Percentiles rank a stretch among this genome's conserved stretches.
These are phyloP conservation scores for Rheum nobile DNA, from an alignment of 148 eudicot species.

Conservation along the genomic window DNA sequence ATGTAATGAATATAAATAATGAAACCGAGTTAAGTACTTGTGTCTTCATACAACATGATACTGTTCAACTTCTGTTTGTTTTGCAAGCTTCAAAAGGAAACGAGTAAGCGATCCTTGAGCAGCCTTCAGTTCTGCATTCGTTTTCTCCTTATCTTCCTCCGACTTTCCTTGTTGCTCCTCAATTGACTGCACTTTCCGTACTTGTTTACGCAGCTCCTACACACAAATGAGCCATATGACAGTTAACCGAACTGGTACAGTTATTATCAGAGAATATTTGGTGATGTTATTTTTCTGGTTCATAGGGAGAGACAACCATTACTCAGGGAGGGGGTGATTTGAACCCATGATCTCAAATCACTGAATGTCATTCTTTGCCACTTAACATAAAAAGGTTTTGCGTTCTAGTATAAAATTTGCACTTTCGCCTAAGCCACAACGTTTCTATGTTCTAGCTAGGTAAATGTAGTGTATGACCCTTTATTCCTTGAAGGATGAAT, in stretches of 20 bases:
- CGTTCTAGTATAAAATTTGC: background rate
- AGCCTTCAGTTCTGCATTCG: background rate
- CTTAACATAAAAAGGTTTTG: too few species aligned
- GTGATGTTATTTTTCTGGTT: too few species aligned
- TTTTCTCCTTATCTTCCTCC: background rate
- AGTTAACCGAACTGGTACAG: background rate
- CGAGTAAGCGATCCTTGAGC: slow-evolving; percentile 6
- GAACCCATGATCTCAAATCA: too few species aligned
- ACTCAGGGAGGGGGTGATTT: background rate
- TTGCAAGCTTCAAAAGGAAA: slow-evolving; percentile 1
- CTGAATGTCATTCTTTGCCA: too few species aligned
- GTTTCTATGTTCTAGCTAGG: background rate
- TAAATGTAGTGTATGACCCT: background rate
- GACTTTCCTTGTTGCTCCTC: background rate
- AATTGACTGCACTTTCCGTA: slow-evolving; percentile 9
- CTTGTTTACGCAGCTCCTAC: slow-evolving; percentile 11
- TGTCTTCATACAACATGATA: slow-evolving; percentile 4
- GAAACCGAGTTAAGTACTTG: background rate
- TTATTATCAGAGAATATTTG: too few species aligned
- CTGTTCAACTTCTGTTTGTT: slow-evolving; percentile 3
- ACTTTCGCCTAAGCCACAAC: background rate
- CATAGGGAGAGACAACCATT: too few species aligned
- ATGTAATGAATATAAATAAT: background rate
- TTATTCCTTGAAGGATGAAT: background rate
- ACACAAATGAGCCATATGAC: background rate